These are phyloP conservation scores for Pythium diclinum DNA, from an alignment of 352 stramenopile species.

Conservation along the genomic window DNA sequence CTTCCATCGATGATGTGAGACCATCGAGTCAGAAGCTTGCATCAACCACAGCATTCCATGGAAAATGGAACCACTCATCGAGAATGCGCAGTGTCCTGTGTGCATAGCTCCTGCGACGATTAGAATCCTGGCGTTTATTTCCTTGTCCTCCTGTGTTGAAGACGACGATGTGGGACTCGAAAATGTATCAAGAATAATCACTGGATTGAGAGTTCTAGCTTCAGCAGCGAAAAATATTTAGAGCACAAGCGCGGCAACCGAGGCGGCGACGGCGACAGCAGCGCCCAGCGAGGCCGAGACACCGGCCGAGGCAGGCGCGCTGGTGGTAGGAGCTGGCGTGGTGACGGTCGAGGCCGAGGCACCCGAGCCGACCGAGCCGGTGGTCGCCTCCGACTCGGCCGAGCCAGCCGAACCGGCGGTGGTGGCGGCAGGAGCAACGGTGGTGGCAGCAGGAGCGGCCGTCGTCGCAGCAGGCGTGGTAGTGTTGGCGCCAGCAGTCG, in stretches of 20 bases:
- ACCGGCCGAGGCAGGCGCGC: neutral
- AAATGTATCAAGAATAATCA: too few relatives aligned
- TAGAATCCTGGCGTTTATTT: too few relatives aligned
- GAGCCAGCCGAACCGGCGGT: neutral
- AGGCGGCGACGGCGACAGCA: neutral
- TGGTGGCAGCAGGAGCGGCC: neutral
- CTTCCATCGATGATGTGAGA: too few relatives aligned
- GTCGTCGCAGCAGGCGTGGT: constrained; percentile 1
- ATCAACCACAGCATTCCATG: too few relatives aligned
- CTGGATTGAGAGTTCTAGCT: too few relatives aligned
- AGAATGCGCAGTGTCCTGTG: too few relatives aligned
- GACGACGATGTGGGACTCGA: too few relatives aligned
- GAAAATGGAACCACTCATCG: too few relatives aligned
- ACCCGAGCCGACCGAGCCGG: neutral
- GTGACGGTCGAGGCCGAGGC: neutral
- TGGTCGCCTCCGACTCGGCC: neutral
- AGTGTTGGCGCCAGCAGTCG: neutral
- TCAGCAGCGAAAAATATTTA: too few relatives aligned
- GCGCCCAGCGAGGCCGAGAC: neutral
- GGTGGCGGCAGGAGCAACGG: neutral
- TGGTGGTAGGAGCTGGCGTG: neutral
- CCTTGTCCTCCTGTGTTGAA: too few relatives aligned
- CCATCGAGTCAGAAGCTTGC: too few relatives aligned
- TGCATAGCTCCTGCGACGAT: too few relatives aligned
- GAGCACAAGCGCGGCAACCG: neutral